A percentile compares a stretch with the other conserved stretches of the same genome.
Conservation (phyloP, 805 yeast species). For the Scheffersomyces amazonensis region DNA sequence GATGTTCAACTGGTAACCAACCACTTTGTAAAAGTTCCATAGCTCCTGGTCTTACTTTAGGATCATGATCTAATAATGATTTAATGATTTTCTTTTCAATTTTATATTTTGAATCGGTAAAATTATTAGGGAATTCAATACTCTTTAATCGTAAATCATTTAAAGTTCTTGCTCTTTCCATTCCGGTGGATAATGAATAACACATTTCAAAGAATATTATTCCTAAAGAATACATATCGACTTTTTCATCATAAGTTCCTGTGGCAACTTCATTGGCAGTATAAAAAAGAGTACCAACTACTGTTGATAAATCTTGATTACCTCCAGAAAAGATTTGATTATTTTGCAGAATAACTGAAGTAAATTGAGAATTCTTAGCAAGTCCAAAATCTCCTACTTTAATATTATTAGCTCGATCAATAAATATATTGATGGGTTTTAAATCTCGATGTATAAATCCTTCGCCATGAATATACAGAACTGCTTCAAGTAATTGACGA, state of each 20-base stretch:
- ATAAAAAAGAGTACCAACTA: constrained; percentile 90
- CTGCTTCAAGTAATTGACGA: constrained; percentile 84
- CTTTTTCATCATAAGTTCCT: constrained; percentile 87
- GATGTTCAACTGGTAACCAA: constrained; percentile 80
- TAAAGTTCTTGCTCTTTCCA: constrained; percentile 85
- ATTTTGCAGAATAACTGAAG: constrained; percentile 32
- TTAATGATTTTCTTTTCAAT: constrained; percentile 68
- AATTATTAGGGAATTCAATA: constrained; percentile 70
- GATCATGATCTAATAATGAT: constrained; percentile 73
- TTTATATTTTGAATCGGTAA: constrained; percentile 46
- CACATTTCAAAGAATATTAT: constrained; percentile 95
- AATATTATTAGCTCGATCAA: constrained; percentile 83
- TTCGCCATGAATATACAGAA: constrained; percentile 85
- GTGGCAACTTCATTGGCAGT: constrained; percentile 85
- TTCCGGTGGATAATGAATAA: constrained; percentile 77
- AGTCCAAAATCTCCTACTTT: constrained; percentile 97
- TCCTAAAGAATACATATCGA: constrained; percentile 94
- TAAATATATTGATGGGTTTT: constrained; percentile 93
- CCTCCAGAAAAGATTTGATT: constrained; percentile 33
- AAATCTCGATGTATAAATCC: constrained; percentile 95
- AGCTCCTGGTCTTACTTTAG: constrained; percentile 78
- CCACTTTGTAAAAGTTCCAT: constrained; percentile 74
- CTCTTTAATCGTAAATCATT: constrained; percentile 56
- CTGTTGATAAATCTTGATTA: constrained; percentile 79
- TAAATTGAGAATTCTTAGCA: constrained; percentile 79